Conservation (phyloP, 208 protist species). For the Trichomonas tenax region DNA sequence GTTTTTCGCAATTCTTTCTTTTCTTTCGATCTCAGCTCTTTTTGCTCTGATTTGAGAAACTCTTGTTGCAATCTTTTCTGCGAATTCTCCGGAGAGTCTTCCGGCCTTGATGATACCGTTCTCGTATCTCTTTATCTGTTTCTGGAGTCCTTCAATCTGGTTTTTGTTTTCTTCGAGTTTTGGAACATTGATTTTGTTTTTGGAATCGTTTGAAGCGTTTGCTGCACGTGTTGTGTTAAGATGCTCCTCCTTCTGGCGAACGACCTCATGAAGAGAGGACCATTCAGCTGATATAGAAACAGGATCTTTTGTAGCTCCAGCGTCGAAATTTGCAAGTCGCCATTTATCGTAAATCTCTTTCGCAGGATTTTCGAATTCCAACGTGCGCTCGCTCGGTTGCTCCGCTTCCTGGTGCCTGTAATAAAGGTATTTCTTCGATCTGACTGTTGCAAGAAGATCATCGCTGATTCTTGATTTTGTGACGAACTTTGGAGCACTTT, state of each 20-base stretch:
- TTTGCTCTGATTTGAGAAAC: background rate
- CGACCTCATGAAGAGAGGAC: background rate
- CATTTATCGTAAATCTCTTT: background rate
- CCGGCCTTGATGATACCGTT: background rate
- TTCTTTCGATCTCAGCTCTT: background rate
- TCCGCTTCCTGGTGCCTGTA: background rate
- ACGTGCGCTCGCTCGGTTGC: background rate
- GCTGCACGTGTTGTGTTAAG: background rate
- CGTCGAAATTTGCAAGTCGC: background rate
- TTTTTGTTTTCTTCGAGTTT: background rate
- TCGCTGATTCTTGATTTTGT: background rate
- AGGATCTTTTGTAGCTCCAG: background rate
- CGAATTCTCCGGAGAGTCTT: background rate
- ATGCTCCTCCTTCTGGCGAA: background rate
- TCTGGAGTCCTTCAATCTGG: background rate
- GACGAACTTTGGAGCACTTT: background rate
- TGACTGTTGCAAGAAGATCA: background rate
- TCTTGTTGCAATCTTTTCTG: background rate
- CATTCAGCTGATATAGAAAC: background rate
- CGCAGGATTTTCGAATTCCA: background rate
- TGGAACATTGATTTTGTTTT: background rate
- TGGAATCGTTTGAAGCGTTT: background rate
- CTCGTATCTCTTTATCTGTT: background rate
- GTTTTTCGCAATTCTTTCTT: background rate
- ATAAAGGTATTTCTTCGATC: background rate